Evolutionary conservation across 345 rosid species (phyloP), one percentile per base, ranked within the genome.

Genomic region (Triadica sebifera): DNA sequence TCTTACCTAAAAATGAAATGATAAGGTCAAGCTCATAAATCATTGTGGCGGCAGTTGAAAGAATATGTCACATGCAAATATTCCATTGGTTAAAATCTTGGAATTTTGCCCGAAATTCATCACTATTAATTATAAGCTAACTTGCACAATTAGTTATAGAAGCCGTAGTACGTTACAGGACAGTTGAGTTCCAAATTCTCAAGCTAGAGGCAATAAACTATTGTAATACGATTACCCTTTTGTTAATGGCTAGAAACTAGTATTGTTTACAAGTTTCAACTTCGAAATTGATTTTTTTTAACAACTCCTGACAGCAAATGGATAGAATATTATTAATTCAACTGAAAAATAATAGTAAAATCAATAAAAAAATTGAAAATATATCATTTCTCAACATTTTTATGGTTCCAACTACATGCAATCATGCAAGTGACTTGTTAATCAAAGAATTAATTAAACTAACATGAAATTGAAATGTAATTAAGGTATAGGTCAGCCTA

Each of bases 101-200:
- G 75, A 69, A 73, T 57, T 45, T 10, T 34, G 71, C 63, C 67
- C 56, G 57, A 55, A 25, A 46, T 49, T 41, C 38, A 38, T 17
- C 49, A 56, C 4, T 50, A 24, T 2, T 19, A 20, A 70, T 58
- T 12, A 64, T n/a, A n/a, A 8, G 20, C 16, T 65, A 25, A 15
- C 38, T 4, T 38, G 34, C 34, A n/a, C 15, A 4, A 6, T 61
- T 29, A 49, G 29, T 50, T 50, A 51, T 37, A 51, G 1, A 56
- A 43, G 67, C 77, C 79, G 75, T 74, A 59, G 82, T 81, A 81
- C 79, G 68, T 68, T 58, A 71, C 16, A 60, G 81, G 77, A 79
- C 79, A 58, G 49, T 68, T 70, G 70, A 57, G 60, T 43, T 73
- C 75, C 79, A 63, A 74, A 50, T 67, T 64, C 71, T 67, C 77